Evolutionary conservation across 768 basidiomycete genomes (phyloP), one percentile per base, ranked within the genome.

Genomic region (Lentinula aciculospora): DNA sequence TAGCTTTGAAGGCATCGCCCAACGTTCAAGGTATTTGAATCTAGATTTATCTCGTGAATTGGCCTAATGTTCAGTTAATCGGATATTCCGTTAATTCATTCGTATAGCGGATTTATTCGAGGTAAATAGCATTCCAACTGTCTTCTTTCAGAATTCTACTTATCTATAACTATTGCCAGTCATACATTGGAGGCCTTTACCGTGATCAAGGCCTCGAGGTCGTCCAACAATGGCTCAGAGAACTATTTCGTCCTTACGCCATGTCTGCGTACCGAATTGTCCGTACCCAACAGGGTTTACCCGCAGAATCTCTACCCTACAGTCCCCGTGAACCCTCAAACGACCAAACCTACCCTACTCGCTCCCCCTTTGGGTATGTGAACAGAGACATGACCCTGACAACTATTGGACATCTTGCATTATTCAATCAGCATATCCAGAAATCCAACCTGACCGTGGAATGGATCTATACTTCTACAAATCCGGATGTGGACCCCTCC

Each of bases 351-450:
- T 17, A n/a, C 9, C 23, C 37, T 42, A 3, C 25, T 36, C 53
- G 53, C 17, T 39, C 40, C 23, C 53, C 53, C 8, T 54, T 25
- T 12, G 53, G 53, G 10, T 15, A 42, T 37, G 37, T 54, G 23
- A 54, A 54, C 34, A 17, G 34, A n/a, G 40, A 54, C 53, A 54
- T 54, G 55, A 47, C 51, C n/a, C 36, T 50, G 61, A 64, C 73
- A 34, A 74, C 74, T 32, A 66, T 69, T 37, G 90, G 90, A 3
- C 86, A 92, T 66, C 80, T 92, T 10, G 85, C 87, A 36, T 70
- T 92, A 54, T 91, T 92, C 76, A 92, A 92, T 66, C 89, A 92
- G 71, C 74, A 81, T 57, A 67, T 92, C 56, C 84, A 88, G 70
- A 86, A 81, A 69, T 63, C 66, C 27, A 76, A 74, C 64, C 76